These are phyloP conservation scores for Leishmania amazonensis DNA, from an alignment of 208 protist species.

Conservation along the genomic window DNA sequence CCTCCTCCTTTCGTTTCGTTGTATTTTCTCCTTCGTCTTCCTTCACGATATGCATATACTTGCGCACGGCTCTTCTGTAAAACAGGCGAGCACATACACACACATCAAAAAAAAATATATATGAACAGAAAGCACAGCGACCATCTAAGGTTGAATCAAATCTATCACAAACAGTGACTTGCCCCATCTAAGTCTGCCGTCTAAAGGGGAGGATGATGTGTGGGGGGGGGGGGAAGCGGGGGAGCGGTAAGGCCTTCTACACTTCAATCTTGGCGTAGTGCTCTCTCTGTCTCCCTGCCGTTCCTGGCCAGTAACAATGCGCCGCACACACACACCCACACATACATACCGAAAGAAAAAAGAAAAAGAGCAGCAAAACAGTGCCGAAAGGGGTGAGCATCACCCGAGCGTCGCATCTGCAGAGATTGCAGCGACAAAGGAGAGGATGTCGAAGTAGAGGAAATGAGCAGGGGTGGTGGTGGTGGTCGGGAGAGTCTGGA, in stretches of 20 bases:
- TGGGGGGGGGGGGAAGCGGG: background rate
- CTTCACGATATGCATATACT: background rate
- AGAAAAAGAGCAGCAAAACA: background rate
- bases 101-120: background rate
- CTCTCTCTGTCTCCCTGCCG: background rate
- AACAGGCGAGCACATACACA: background rate
- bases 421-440: background rate
- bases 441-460: background rate
- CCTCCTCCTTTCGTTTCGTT: background rate
- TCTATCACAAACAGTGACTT: background rate
- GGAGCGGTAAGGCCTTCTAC: background rate
- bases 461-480: background rate
- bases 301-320: background rate
- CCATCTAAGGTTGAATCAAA: background rate
- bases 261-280: background rate
- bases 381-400: background rate
- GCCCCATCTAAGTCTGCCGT: background rate
- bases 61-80: background rate
- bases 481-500: background rate
- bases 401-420: background rate
- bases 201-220: background rate
- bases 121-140: background rate
- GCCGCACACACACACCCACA: background rate
- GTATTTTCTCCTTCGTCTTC: background rate
- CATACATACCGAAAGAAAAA: background rate